A percentile compares a stretch with the other conserved stretches of the same genome.
Evolutionary conservation across 371 early-diverging fungal species (phyloP).

Genomic region (Circinella minor): DNA sequence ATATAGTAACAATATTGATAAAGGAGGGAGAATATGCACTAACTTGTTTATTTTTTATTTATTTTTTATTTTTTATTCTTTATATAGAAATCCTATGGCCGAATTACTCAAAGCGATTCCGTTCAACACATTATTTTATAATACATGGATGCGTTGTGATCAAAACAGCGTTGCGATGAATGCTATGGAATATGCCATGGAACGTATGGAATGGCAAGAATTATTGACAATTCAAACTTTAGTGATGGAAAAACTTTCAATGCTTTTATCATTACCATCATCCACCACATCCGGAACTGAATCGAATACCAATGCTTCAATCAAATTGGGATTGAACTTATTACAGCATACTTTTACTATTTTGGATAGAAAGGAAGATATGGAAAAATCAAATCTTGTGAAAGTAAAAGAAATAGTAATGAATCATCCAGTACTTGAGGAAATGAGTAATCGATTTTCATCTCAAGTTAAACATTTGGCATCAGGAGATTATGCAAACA

Average conservation of each 20-base stretch:
- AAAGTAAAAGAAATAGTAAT: conserved; percentile 20
- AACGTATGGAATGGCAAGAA: conserved; percentile 27
- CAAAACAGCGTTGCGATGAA: conserved; percentile 22
- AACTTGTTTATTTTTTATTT: too few species aligned
- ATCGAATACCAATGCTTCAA: background rate
- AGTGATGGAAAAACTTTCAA: conserved; percentile 39
- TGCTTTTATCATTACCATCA: background rate
- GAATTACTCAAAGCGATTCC: conserved; percentile 38
- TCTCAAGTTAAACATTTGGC: conserved; percentile 12
- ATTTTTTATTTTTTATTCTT: background rate
- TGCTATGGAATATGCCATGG: conserved; percentile 30
- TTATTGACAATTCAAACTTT: conserved; percentile 28
- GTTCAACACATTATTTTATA: conserved; percentile 41
- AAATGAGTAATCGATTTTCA: conserved; percentile 21
- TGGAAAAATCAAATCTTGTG: conserved; percentile 8
- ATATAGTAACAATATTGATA: too few species aligned
- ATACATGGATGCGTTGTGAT: conserved; percentile 23
- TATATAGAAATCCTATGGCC: conserved; percentile 13
- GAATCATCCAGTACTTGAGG: conserved; percentile 30
- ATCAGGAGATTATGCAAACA: background rate
- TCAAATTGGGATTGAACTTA: conserved; percentile 27
- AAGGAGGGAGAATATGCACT: too few species aligned
- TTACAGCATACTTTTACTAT: conserved; percentile 30
- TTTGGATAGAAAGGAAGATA: conserved; percentile 18
- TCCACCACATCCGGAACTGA: too few species aligned